A percentile compares a stretch with the other conserved stretches of the same genome.
phyloP scores from a whole-genome alignment of 371 early-diverging fungal genomes.

The Chytridium lagenaria region DNA sequence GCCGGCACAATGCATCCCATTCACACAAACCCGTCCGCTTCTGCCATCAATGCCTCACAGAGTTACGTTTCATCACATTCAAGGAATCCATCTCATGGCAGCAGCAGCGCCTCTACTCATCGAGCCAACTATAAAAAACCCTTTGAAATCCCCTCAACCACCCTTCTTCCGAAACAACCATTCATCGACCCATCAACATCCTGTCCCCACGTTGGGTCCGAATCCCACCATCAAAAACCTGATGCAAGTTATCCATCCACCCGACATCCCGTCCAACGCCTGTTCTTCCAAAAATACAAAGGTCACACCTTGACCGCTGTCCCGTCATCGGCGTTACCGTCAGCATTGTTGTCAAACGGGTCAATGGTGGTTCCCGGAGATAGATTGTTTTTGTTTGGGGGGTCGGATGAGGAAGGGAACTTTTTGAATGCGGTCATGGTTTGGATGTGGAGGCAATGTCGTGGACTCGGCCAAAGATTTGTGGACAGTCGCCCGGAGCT shows the following conservation, averaged over 20 bases:
- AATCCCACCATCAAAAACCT: too few relatives aligned
- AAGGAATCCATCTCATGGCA: too few relatives aligned
- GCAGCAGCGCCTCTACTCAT: too few relatives aligned
- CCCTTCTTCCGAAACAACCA: not conserved
- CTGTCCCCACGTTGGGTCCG: not conserved
- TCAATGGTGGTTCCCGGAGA: too few relatives aligned
- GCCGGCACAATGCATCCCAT: not conserved
- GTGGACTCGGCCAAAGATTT: not conserved
- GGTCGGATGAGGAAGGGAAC: not conserved
- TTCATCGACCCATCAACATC: not conserved
- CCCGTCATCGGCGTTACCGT: too few relatives aligned
- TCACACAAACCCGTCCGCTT: not conserved
- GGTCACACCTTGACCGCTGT: not conserved
- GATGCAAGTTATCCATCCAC: too few relatives aligned
- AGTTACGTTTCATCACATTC: too few relatives aligned
- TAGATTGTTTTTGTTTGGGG: constrained; percentile 8
- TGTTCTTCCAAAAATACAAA: too few relatives aligned
- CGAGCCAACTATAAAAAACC: too few relatives aligned
- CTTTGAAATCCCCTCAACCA: not conserved
- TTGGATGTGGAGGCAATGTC: not conserved
- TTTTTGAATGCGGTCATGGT: not conserved
- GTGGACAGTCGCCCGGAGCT: not conserved
- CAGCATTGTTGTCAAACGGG: too few relatives aligned
- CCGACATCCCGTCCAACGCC: too few relatives aligned
- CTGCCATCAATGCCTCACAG: not conserved